Evolutionary conservation across 345 rosid species (phyloP), one percentile per base, ranked within the genome.

Genomic region (Microthlaspi erraticum): DNA sequence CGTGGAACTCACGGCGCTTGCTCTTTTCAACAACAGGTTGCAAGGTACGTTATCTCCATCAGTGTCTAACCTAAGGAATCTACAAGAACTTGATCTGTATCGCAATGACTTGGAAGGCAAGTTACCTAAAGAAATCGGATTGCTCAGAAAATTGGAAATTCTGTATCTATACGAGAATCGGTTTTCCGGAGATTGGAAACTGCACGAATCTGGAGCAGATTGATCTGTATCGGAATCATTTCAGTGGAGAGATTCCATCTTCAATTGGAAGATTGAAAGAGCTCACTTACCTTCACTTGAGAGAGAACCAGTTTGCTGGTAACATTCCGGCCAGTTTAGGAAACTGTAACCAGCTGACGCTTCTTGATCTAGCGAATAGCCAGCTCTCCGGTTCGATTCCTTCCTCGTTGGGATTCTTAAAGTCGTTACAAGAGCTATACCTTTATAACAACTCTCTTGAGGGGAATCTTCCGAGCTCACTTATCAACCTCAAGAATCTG

Each of bases 241-340:
- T 93, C 32, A 74, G 77, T 2, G 98, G 98, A 19, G 68, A 82
- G 32, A 86, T 93, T 75, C 96, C 97, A 57, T 75, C 79, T 14
- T 83, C 83, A 0, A 83, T 93, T 8, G 98, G 97, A 44, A 83
- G 83, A 56, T 86, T 93, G 6, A 81, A 80, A 72, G 78, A 86
- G 38, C 88, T 93, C 8, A 78, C 76, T 49, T 48, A 81, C 48
- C 92, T 93, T 78, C 96, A 93, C 16, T 73, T 90, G 75, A 87
- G 98, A 78, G 88, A 88, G 86, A 93, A 93, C 78, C 86, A 86
- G 36, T 70, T 93, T 70, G 76, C 82, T 1, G 97, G 98, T 76
- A 81, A 85, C 12, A 59, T 93, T 70, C 98, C 98, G 7, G 81
- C 93, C 50, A 86, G 85, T 66, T 64, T 93, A 41, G 98, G 97